Conservation (phyloP, 2,329 filamentous ascomycete genomes). For the Exophiala lecanii-corni region DNA sequence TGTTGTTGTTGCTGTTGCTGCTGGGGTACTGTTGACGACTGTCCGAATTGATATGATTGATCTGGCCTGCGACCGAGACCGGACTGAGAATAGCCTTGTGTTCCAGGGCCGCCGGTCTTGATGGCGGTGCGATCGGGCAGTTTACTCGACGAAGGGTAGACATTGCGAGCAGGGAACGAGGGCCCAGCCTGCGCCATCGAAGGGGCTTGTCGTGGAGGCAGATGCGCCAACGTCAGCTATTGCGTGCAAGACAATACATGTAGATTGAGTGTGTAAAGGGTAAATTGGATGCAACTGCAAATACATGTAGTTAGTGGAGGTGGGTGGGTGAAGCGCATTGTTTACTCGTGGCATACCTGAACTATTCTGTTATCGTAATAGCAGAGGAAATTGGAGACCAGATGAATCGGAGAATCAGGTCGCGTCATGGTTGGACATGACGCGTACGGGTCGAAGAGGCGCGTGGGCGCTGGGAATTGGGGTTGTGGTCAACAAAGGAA, state of each 20-base stretch:
- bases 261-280: not conserved
- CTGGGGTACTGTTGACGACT: slow-evolving; percentile 36
- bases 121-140: slow-evolving; percentile 45
- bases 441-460: too few relatives aligned
- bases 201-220: slow-evolving; percentile 4
- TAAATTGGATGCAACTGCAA: too few relatives aligned
- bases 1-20: slow-evolving; percentile 37
- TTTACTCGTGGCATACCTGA: too few relatives aligned
- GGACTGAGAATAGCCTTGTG: slow-evolving; percentile 40
- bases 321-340: not conserved
- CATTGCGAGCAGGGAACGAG: slow-evolving; percentile 52
- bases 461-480: too few relatives aligned
- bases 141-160: slow-evolving; percentile 48
- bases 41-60: slow-evolving; percentile 32
- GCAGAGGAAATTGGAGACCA: too few relatives aligned
- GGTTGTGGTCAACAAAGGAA: too few relatives aligned
- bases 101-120: slow-evolving; percentile 9
- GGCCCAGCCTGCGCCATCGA: slow-evolving; percentile 37
- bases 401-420: too few relatives aligned
- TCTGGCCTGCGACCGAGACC: slow-evolving; percentile 37
- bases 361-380: too few relatives aligned
- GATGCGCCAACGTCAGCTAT: slow-evolving; percentile 15
- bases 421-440: not conserved
- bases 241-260: slow-evolving; percentile 8
- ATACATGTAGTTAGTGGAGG: not conserved